phyloP scores from a whole-genome alignment of 2,329 filamentous ascomycete species.

The Acrocalymma vagum region DNA sequence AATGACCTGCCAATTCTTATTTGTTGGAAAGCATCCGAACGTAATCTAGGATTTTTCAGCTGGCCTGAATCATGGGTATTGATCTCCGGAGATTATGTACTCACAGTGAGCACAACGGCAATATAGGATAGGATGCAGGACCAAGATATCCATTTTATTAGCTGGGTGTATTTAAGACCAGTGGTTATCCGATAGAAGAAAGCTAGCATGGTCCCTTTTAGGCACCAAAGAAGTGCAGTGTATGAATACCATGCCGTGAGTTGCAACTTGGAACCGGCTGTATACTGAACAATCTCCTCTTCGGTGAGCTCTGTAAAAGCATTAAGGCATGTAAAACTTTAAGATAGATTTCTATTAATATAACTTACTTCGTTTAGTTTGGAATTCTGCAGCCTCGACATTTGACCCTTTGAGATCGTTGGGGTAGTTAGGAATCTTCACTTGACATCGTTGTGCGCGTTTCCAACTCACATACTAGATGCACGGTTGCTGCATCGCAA shows the following conservation, averaged over 20 bases:
- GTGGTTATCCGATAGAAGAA: conserved; percentile 29
- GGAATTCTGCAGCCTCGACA: too few relatives aligned
- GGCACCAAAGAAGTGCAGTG: conserved; percentile 40
- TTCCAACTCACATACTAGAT: too few relatives aligned
- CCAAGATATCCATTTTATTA: conserved; percentile 39
- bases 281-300: too few relatives aligned
- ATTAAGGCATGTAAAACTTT: too few relatives aligned
- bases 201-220: background rate
- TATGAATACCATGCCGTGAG: conserved; percentile 28
- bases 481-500: too few relatives aligned
- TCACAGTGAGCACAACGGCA: conserved; percentile 37
- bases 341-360: too few relatives aligned
- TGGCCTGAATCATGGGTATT: too few relatives aligned
- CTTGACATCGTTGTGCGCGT: too few relatives aligned
- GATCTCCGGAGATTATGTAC: conserved; percentile 35
- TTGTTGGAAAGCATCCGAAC: background rate
- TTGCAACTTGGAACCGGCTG: background rate
- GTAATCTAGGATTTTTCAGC: background rate
- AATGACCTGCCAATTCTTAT: conserved; percentile 35
- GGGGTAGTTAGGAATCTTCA: too few relatives aligned
- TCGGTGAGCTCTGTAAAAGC: too few relatives aligned
- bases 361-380: too few relatives aligned
- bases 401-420: too few relatives aligned
- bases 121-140: conserved; percentile 36
- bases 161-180: conserved; percentile 36